phyloP scores from a whole-genome alignment of 78 protist genomes.

The Dictyostelium firmibasis region DNA sequence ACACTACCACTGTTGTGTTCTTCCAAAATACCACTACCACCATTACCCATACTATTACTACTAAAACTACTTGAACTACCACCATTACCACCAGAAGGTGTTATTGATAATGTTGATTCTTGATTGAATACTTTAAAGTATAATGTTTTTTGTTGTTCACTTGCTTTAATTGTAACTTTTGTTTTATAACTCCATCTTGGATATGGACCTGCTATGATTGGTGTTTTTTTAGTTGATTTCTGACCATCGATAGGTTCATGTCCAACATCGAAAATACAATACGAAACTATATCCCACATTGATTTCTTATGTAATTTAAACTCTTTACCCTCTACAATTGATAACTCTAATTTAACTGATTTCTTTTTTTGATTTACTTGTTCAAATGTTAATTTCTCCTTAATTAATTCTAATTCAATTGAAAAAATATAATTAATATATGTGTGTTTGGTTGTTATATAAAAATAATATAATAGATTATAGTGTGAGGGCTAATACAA shows the following conservation, averaged over 20 bases:
- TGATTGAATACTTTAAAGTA: slow-evolving; percentile 30
- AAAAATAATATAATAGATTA: too few species aligned
- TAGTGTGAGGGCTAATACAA: too few species aligned
- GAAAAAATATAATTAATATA: too few species aligned
- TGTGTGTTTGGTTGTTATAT: too few species aligned
- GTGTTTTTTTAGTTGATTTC: not conserved
- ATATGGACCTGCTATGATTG: slow-evolving; percentile 28
- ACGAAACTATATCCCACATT: slow-evolving; percentile 63
- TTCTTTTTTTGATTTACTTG: slow-evolving; percentile 31
- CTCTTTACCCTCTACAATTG: slow-evolving; percentile 60
- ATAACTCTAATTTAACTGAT: slow-evolving; percentile 5
- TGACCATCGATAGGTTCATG: not conserved
- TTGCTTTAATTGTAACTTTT: slow-evolving; percentile 9
- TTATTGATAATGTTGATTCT: not conserved
- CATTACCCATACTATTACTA: too few species aligned
- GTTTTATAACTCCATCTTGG: slow-evolving; percentile 20
- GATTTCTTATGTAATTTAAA: not conserved
- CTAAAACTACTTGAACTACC: not conserved
- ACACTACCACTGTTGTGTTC: not conserved
- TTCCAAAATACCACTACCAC: not conserved
- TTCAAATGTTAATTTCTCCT: slow-evolving; percentile 44
- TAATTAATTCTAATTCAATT: slow-evolving; percentile 2
- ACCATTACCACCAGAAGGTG: not conserved
- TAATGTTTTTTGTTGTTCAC: not conserved
- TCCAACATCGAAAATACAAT: slow-evolving; percentile 26